Base-by-base conservation (phyloP, 2,329 filamentous ascomycete species). In the Exophiala dermatitidis region DNA sequence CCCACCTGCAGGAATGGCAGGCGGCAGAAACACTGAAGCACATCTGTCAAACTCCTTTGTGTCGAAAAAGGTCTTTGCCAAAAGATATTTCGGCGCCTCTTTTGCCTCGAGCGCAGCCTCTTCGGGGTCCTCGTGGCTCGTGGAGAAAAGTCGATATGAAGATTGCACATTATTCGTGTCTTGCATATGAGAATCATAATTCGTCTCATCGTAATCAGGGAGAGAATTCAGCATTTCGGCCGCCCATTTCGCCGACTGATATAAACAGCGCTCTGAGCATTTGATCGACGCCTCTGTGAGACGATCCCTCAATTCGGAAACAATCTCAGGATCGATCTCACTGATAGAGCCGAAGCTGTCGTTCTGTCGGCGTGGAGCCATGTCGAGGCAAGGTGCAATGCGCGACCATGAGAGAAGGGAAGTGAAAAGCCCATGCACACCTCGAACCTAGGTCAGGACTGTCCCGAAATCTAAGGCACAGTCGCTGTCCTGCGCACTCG, bases 221-320 rank as follows among this genome's bases (percentile, higher is more conserved):
- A 97, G 82, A 2, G 93, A 86, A 65, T 87, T 88, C 53, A 97
- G 82, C 61, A 97, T 83, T 73, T 98, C 93, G 64, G 93, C 91
- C 45, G 90, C 88, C 91, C 93, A 98, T 82, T 97, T 97, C 30
- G 93, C 85, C 4, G 91, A 93, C 65, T 96, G 90, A 66, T 96
- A 97, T 8, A 98, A 79, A 69, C 93, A 95, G 68, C 93, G 79
- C 68, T 98, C 93, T 1, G 90, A 95, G 73, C 90, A 97, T 67
- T 90, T 90, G 28, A 93, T 78, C 2, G 93, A 85, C 31, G 91
- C 89, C 50, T 63, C 61, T 8, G 60, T 58, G 32, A 63, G 44
- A 45, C 56, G 49, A 36, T 60, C 56, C 31, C 60, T 47, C 36
- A 63, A 40, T 50, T 63, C 61, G 26, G 52, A 57, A 4, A 62